Evolutionary conservation across 148 eudicot genomes (phyloP), one percentile per base, ranked within the genome.

Genomic region (Dianthus caryophyllus): DNA sequence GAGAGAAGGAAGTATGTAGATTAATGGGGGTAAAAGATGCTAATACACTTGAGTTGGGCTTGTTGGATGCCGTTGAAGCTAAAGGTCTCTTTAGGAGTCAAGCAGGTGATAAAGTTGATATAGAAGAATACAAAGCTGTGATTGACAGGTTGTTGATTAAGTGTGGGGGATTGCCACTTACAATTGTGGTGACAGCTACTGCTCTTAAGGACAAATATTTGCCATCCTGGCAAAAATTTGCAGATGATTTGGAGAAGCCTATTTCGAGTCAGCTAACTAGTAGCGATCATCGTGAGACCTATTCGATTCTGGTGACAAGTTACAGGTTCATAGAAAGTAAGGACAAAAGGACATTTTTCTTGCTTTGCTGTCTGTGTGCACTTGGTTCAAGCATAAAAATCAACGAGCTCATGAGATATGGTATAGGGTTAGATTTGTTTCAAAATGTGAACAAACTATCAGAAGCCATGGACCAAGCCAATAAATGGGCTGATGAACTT

Each of bases 141-240:
- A 43, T 11, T 27, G 60, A 38, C 11, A 62, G 25, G 11, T 38
- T 71, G 67, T 11, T 71, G 51, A 50, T 39, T 1, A 61, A 62
- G 22, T 51, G 74, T 61, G 52, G 61, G 38, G 51, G 76, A 4
- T 31, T 67, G 24, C 74, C 74, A 48, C 50, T 61, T 22, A 60
- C 60, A 22, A 39, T 71, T 61, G 66, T 39, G 16, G 41, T 67
- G 24, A 61, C 64, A 6, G 67, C 67, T 9, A 49, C 51, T 22
- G n/a, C 21, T 6, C 60, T 71, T 0, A 30, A 33, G 60, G 39
- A 62, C 13, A n/a, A 61, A 25, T 18, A 52, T 1, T 31, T 61
- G 51, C 0, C 21, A 14, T 1, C 5, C 7, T 71, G 74, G 74
- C 14, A 61, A 71, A 25, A 38, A 17, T 62, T 61, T 22, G 61